Evolutionary conservation across 2,329 filamentous ascomycete genomes (phyloP), one percentile per base, ranked within the genome.

Genomic region (Ophiosphaerella korrae): DNA sequence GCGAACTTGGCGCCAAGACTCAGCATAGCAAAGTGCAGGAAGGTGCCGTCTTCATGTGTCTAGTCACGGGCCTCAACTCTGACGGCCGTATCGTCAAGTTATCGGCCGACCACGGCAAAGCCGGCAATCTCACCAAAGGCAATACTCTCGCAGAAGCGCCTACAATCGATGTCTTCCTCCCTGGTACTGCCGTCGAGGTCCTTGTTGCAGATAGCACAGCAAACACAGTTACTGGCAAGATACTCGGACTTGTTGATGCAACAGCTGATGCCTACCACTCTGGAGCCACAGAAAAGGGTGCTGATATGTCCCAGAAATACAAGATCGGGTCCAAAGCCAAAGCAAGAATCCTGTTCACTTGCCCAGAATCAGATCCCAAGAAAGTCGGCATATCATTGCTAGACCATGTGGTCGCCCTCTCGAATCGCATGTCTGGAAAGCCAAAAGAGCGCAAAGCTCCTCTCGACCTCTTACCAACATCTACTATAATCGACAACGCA

Each of bases 181-280:
- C 95, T 1, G 95, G 94, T 59, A 94, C 91, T n/a, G 86, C 88
- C 5, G 90, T 92, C 32, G 92, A 96, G 62, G 80, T 97, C 9
- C 80, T 97, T 42, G 77, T 99, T 33, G 88, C 89, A 2, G 88
- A 94, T 40, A 84, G 89, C 12, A 85, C 87, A 9, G 75, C 82
- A 11, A 85, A 83, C 57, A 94, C 94, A n/a, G 76, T 99, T 52
- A 80, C 84, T 42, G 94, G 94, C 64, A 97, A 97, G 73, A 84
- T 97, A 38, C 89, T 99, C 82, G 95, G 94, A 13, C 85, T 92
- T 70, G 77, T 99, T 21, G 90, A 97, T 74, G 89, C 90, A 9
- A 97, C 92, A 1, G 92, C 93, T 14, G 94, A 99, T 72, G 73
- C 93, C 32, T 84, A 97, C 37, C 94, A 99, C 73, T 96, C 92